phyloP scores from a whole-genome alignment of 176 grass and related monocot species.

The Triticum turgidum region DNA sequence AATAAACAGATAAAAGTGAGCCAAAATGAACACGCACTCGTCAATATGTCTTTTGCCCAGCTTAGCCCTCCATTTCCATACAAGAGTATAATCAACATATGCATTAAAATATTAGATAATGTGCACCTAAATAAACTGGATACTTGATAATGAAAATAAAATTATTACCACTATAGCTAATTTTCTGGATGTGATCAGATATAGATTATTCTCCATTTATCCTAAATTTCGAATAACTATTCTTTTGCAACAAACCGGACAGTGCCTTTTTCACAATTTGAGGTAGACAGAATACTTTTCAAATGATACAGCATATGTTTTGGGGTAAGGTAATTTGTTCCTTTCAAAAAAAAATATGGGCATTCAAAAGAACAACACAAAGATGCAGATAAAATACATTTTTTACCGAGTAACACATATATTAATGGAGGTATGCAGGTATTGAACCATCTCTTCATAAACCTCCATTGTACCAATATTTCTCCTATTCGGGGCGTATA shows the following conservation, averaged over 20 bases:
- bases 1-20: not conserved
- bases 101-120: constrained; percentile 9
- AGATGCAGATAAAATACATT: not conserved
- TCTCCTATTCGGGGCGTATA: not conserved
- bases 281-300: not conserved
- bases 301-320: not conserved
- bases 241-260: not conserved
- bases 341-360: not conserved
- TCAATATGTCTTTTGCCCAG: not conserved
- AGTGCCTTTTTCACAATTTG: not conserved
- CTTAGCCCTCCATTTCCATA: not conserved
- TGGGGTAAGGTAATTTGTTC: not conserved
- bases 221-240: not conserved
- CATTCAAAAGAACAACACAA: not conserved
- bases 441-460: not conserved
- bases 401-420: not conserved
- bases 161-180: not conserved
- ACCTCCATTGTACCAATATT: not conserved
- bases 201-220: not conserved
- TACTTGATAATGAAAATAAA: not conserved
- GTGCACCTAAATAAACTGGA: not conserved
- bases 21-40: not conserved
- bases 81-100: not conserved
- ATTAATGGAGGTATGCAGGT: not conserved
- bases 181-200: not conserved